These are phyloP conservation scores for Aspergillus brasiliensis DNA, from an alignment of 2,329 filamentous ascomycete genomes.

Conservation along the genomic window DNA sequence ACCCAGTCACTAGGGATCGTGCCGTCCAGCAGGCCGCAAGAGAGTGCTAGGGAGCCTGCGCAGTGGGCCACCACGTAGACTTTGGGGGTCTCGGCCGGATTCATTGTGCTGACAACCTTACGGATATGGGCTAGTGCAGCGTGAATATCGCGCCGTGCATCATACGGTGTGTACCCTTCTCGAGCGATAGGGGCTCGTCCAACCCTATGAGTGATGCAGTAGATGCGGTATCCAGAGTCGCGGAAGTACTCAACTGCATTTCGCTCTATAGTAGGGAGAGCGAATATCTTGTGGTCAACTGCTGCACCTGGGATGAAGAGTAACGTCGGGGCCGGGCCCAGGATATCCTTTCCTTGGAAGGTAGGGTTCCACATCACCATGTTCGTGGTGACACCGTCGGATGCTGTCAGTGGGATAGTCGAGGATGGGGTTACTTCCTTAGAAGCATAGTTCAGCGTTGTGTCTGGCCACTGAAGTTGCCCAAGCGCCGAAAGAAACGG, in stretches of 20 bases:
- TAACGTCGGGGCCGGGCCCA: not conserved
- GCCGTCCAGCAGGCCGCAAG: conserved; percentile 22
- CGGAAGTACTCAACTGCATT: conserved; percentile 6
- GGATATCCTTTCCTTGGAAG: not conserved
- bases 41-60: conserved; percentile 21
- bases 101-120: not conserved
- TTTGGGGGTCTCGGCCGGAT: conserved; percentile 8
- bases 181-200: not conserved
- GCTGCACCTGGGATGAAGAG: conserved; percentile 6
- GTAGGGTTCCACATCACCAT: conserved; percentile 8
- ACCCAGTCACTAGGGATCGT: conserved; percentile 17
- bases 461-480: not conserved
- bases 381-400: conserved; percentile 1
- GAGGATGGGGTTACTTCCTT: not conserved
- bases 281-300: conserved; percentile 6
- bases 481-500: conserved; percentile 1
- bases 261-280: not conserved
- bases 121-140: conserved; percentile 19
- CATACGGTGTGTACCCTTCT: conserved; percentile 6
- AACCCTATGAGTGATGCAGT: conserved; percentile 2
- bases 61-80: conserved; percentile 25
- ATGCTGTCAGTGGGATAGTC: not conserved
- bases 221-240: not conserved
- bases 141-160: conserved; percentile 3
- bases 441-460: not conserved